Conservation (phyloP, 495 filamentous ascomycete species). For the Cryomyces minteri region DNA sequence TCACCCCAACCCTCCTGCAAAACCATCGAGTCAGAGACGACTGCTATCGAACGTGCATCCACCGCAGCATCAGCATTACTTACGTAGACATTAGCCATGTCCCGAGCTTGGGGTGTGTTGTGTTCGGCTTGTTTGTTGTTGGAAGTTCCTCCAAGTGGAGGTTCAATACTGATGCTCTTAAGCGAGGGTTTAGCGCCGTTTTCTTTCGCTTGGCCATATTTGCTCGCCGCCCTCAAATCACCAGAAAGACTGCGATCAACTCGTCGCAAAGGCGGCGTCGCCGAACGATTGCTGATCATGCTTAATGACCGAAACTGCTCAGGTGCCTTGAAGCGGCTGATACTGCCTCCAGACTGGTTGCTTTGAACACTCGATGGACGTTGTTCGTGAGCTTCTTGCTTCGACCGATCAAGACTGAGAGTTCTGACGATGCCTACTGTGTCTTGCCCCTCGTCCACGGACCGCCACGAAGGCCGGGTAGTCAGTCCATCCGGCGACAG, state of each 20-base stretch:
- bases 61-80: constrained; percentile 25
- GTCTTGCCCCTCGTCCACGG: constrained; percentile 23
- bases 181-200: constrained; percentile 6
- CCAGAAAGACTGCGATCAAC: constrained; percentile 57
- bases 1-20: constrained; percentile 84
- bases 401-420: constrained; percentile 12
- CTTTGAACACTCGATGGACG: constrained; percentile 20
- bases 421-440: constrained; percentile 17
- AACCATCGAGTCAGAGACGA: not conserved
- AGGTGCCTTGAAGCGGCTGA: constrained; percentile 28
- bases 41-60: not conserved
- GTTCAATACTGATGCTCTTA: constrained; percentile 13
- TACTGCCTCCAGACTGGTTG: constrained; percentile 31
- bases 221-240: constrained; percentile 58
- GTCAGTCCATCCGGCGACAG: constrained; percentile 35
- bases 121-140: constrained; percentile 66
- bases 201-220: constrained; percentile 13
- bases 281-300: constrained; percentile 32
- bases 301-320: constrained; percentile 42
- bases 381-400: constrained; percentile 2
- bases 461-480: constrained; percentile 28
- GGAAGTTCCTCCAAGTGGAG: constrained; percentile 35
- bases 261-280: constrained; percentile 51
- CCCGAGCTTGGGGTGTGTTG: constrained; percentile 63
- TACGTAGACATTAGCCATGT: constrained; percentile 90